phyloP scores from a whole-genome alignment of 1,139 yeast genomes.

The Sugiyamaella paludigena region DNA sequence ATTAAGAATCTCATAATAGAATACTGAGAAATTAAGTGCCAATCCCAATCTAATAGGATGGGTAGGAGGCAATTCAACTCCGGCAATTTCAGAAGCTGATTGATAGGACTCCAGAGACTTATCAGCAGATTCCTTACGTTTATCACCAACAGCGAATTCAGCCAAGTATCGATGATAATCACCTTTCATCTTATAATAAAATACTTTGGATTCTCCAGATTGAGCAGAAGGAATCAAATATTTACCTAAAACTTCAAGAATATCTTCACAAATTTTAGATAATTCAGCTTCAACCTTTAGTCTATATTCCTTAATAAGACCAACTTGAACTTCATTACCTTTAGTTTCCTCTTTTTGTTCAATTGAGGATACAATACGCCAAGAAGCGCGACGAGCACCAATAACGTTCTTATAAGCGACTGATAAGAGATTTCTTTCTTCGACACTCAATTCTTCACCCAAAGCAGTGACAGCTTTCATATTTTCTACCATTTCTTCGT shows the following conservation, averaged over 20 bases:
- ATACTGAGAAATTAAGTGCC: slow-evolving; percentile 96
- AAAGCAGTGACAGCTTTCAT: slow-evolving; percentile 97
- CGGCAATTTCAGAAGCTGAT: slow-evolving; percentile 95
- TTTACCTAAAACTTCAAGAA: slow-evolving; percentile 78
- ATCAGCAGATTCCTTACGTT: slow-evolving; percentile 90
- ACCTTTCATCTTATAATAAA: slow-evolving; percentile 99
- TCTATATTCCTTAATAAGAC: slow-evolving; percentile 91
- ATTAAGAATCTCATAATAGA: slow-evolving; percentile 95
- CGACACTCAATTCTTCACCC: slow-evolving; percentile 93
- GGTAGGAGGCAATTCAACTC: slow-evolving; percentile 95
- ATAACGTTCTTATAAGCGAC: slow-evolving; percentile 98
- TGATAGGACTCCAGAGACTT: slow-evolving; percentile 92
- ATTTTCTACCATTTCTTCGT: slow-evolving; percentile 93
- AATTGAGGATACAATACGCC: slow-evolving; percentile 97
- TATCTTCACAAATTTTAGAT: slow-evolving; percentile 91
- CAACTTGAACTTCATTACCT: slow-evolving; percentile 86
- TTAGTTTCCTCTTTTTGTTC: slow-evolving; percentile 98
- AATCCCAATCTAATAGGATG: slow-evolving; percentile 98
- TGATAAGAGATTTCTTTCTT: slow-evolving; percentile 94
- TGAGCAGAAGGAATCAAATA: slow-evolving; percentile 93
- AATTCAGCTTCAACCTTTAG: slow-evolving; percentile 91
- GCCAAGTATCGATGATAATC: slow-evolving; percentile 99
- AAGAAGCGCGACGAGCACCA: slow-evolving; percentile 98
- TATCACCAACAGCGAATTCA: slow-evolving; percentile 88
- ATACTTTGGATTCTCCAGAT: slow-evolving; percentile 96